Conservation (phyloP, 768 basidiomycete species). For the Cyclocybe aegerita region DNA sequence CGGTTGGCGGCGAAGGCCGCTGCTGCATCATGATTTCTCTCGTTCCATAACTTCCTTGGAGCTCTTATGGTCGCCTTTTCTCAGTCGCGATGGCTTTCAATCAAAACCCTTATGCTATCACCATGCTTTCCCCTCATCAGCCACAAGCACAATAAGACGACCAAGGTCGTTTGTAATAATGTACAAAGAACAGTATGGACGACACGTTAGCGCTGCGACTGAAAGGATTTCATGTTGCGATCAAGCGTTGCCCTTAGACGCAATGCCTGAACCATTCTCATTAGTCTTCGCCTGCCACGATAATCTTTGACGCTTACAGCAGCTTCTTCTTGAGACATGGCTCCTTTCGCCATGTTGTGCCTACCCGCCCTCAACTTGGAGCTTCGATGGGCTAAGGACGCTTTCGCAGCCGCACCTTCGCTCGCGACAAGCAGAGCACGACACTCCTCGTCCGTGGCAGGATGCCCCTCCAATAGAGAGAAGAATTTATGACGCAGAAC, state of each 20-base stretch:
- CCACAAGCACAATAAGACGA: background rate
- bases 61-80: background rate
- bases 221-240: constrained; percentile 43
- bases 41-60: background rate
- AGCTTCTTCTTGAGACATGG: constrained; percentile 78
- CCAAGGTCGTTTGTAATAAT: no score
- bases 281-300: background rate
- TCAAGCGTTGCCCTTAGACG: constrained; percentile 68
- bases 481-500: constrained; percentile 87
- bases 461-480: constrained; percentile 68
- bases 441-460: constrained; percentile 75
- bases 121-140: background rate
- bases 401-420: constrained; percentile 36
- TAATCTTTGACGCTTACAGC: constrained; percentile 52
- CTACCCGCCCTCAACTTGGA: constrained; percentile 66
- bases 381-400: constrained; percentile 37
- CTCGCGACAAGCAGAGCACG: constrained; percentile 52
- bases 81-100: background rate
- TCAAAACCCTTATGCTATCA: background rate
- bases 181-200: background rate
- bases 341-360: constrained; percentile 89
- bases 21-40: constrained; percentile 31
- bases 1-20: constrained; percentile 57
- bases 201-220: constrained; percentile 23
- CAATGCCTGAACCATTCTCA: constrained; percentile 47